Base-by-base conservation (phyloP, 441 rosid species). In the Aleurites moluccanus region DNA sequence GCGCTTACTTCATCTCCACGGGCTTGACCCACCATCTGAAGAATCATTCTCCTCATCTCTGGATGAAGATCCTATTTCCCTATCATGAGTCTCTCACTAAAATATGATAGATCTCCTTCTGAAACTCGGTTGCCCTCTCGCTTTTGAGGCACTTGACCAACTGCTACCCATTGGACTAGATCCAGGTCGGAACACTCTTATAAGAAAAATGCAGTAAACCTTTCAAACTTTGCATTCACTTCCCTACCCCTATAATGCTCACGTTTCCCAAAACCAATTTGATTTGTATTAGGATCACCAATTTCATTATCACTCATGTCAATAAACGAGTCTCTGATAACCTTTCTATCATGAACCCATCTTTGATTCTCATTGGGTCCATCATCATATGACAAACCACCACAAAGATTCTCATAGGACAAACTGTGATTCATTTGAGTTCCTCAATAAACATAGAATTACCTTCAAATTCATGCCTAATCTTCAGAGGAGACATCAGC, bases 201-300 rank as follows among this genome's bases (percentile, higher is more conserved):
- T 88, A 64, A 95, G 95, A 95, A 90, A 79, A 90, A 88, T 11
- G 91, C 96, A 3, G 97, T 95, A 64, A 92, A n/a, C 66, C 89
- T 83, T 67, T 79, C 91, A 0, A 67, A 62, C 65, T 85, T 87
- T 33, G 80, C 66, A 49, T 62, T 72, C 16, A 14, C 64, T n/a
- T 80, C 83, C 28, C 77, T 75, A 33, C 61, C 30, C 70, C 77
- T 86, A 80, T 80, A 79, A 77, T 80, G 82, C 69, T 84, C 90
- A 38, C 59, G 83, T 67, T 87, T 86, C 71, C 81, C 76, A 18
- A 81, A 8, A 77, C 71, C 72, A 69, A 68, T 35, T 56, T 84
- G 77, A 77, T 73, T 64, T 73, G 78, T 83, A 77, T 79, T 82
- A 72, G 79, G 76, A 40, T 67, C 77, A 71, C 20, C 66, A 47